Percentiles rank a stretch among this genome's conserved stretches.
These are phyloP conservation scores for Eragrostis curvula DNA, from an alignment of 176 grass and related monocot species.

Conservation along the genomic window DNA sequence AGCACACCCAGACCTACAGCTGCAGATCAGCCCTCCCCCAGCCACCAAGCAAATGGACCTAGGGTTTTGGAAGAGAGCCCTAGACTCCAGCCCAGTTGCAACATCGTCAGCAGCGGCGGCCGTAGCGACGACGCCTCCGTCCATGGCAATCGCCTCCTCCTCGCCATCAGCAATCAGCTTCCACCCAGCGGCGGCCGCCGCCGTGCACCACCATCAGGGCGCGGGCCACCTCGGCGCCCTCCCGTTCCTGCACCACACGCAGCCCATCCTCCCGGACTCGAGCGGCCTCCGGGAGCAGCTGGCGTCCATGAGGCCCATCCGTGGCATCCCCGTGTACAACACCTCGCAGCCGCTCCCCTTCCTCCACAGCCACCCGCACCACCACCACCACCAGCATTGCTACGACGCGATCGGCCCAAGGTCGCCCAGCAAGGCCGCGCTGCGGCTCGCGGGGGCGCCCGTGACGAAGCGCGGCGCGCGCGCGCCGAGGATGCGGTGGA, in stretches of 20 bases:
- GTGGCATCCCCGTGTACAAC: constrained; percentile 87
- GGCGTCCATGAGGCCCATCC: constrained; percentile 62
- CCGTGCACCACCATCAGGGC: constrained; percentile 14
- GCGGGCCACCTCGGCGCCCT: constrained; percentile 10
- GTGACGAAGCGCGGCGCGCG: constrained; percentile 52
- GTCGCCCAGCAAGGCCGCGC: constrained; percentile 45
- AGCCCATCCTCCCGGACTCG: constrained; percentile 52
- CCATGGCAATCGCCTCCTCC: constrained; percentile 24
- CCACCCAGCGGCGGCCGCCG: constrained; percentile 12
- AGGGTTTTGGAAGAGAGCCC: constrained; percentile 88
- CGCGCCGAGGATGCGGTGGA: constrained; percentile 95
- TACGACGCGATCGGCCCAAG: constrained; percentile 54
- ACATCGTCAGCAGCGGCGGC: background rate
- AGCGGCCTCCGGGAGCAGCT: constrained; percentile 59
- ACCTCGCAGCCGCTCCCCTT: constrained; percentile 57
- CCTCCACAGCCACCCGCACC: constrained; percentile 50
- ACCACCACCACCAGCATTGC: constrained; percentile 47
- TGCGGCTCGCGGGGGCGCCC: constrained; percentile 56
- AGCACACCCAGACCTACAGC: constrained; percentile 82
- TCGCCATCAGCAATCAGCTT: constrained; percentile 15
- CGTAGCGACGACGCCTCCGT: constrained; percentile 4
- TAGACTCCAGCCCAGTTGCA: constrained; percentile 39
- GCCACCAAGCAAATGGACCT: constrained; percentile 64
- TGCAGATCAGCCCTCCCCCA: constrained; percentile 78
- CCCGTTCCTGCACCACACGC: constrained; percentile 62